Percentiles rank a stretch among this genome's conserved stretches.
Evolutionary conservation across 2,329 filamentous ascomycete species (phyloP).

Genomic region (Scytalidium sp.): DNA sequence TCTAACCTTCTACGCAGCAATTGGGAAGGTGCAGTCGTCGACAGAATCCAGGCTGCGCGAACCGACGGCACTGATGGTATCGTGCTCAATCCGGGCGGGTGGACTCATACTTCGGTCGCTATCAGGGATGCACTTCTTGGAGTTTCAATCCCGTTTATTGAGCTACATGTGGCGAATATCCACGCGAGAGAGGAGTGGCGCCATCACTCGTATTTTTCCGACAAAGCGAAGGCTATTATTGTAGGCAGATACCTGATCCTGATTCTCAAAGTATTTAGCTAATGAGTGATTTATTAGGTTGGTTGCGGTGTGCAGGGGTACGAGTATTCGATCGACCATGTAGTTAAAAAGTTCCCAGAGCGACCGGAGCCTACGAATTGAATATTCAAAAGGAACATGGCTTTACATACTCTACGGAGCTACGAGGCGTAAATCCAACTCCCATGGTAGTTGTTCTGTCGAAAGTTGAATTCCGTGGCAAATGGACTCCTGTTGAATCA

Average conservation of each 20-base stretch:
- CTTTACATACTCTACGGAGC: slow-evolving; percentile 41
- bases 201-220: slow-evolving; percentile 65
- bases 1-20: slow-evolving; percentile 38
- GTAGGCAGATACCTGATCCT: neutral
- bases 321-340: slow-evolving; percentile 35
- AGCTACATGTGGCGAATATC: slow-evolving; percentile 70
- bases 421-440: neutral
- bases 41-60: slow-evolving; percentile 67
- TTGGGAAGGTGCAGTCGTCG: slow-evolving; percentile 70
- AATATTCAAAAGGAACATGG: slow-evolving; percentile 31
- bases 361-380: neutral
- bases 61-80: slow-evolving; percentile 53
- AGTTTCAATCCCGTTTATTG: slow-evolving; percentile 67
- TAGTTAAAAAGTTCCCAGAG: slow-evolving; percentile 25
- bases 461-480: neutral
- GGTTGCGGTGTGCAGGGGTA: slow-evolving; percentile 8
- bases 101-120: slow-evolving; percentile 72
- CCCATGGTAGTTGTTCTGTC: neutral
- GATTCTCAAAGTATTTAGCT: neutral
- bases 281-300: neutral
- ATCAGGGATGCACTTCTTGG: slow-evolving; percentile 67
- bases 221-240: slow-evolving; percentile 70
- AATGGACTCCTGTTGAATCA: neutral
- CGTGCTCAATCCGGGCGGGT: slow-evolving; percentile 70
- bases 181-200: slow-evolving; percentile 66